Base-by-base conservation (phyloP, 169 alveolate genomes). In the Perkinsus olseni region DNA sequence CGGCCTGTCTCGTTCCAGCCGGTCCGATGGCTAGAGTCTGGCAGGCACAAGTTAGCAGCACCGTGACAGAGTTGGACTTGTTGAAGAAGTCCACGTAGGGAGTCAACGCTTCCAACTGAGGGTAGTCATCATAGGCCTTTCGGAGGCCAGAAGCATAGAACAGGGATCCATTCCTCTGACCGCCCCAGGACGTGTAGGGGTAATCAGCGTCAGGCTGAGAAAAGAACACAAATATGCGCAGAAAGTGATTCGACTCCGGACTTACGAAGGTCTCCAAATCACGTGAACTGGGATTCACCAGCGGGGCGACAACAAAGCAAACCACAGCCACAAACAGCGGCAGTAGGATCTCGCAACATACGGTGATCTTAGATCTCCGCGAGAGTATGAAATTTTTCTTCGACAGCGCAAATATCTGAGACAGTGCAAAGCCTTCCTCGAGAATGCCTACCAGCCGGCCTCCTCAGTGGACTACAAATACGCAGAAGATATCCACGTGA, bases 261-360 rank as follows among this genome's bases (percentile, higher is more conserved):
- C 82, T 62, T 62, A 62, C 82, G 34, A 21, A 13, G 31, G 31
- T 62, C 28, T 21, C 36, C 37, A 62, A 28, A 24, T 62, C 82
- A 13, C 82, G 82, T 3, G 82, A 62, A 24, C 31, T 24, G 36
- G 82, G 34, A 62, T 62, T 62, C 8, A 62, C 82, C 34, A 62
- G 82, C 82, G 82, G 82, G 82, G 82, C 82, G 31, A 62, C 82
- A 62, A 62, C 82, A 62, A 62, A 62, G 82, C 82, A 62, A 28
- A 62, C 82, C 34, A 62, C 82, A 0, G 82, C 82, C 10, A 62
- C 82, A 24, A 62, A 62, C 13, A 62, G 82, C 31, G 92, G 92
- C 31, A 91, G 37, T 3, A 91, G 92, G 31, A 91, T 24, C 37
- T 91, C 92, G 37, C 92, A 91, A 28, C 51, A 91, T 0, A 91